Base-by-base conservation (phyloP, 1,284 basidiomycete species). In the Boletellus deceptivus region DNA sequence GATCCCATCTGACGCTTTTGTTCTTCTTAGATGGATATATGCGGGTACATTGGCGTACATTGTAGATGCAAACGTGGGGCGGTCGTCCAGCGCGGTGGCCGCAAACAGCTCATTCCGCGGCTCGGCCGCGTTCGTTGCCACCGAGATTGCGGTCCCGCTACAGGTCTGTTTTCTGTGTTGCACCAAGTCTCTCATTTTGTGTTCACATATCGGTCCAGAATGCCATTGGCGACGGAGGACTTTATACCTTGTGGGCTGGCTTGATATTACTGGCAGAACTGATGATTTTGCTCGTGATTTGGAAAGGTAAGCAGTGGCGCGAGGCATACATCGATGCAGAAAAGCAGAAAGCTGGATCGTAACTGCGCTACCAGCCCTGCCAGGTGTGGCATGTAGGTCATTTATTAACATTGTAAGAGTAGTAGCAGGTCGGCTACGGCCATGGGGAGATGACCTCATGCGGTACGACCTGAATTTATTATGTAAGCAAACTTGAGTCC, bases 1-100 rank as follows among this genome's bases (percentile, higher is more conserved):
- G 45, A 40, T 11, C 35, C 31, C 1, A 17, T 17, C 42, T 55
- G 34, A 52, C 27, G 22, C 20, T 88, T 16, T 14, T 16, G 33
- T 34, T 14, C 3, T 2, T 14, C 7, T 2, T n/a, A 35, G 34
- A 35, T 35, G 34, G 34, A 35, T 35, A 35, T 35, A 89, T 65
- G 69, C 84, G 3, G 84, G 82, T 54, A 84, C 84, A 0, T 72
- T 92, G 35, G 80, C 88, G 1, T 91, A 89, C 62, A 78, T 91
- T 41, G 84, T 90, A 2, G 90, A 93, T 62, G 82, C 88, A 6
- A 91, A 91, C 59, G 72, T 73, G 3, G 90, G 91, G 6, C 76
- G 83, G 8, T 86, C 86, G 0, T 84, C 86, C 0, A 82, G 79
- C 11, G 87, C 87, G 2, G 80, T 88, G 10, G 84, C 89, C 0